These are phyloP conservation scores for Fusarium floridanum DNA, from an alignment of 2,329 filamentous ascomycete genomes.

Conservation along the genomic window DNA sequence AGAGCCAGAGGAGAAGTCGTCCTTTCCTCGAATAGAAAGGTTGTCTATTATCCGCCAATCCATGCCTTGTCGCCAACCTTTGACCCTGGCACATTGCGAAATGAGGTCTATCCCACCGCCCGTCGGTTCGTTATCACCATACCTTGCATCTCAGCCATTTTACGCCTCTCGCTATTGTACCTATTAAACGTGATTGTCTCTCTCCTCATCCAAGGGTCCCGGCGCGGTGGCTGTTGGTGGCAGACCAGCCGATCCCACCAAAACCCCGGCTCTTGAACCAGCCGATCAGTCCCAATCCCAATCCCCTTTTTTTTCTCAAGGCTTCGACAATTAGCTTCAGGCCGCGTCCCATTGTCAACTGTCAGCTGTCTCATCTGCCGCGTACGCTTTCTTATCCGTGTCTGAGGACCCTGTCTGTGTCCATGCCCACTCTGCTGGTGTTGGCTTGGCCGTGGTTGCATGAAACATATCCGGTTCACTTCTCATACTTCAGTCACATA, in stretches of 20 bases:
- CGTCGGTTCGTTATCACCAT: conserved; percentile 23
- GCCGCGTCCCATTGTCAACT: conserved; percentile 8
- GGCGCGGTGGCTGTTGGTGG: conserved; percentile 30
- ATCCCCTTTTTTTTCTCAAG: conserved; percentile 14
- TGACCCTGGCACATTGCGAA: conserved; percentile 37
- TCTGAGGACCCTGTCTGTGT: not conserved
- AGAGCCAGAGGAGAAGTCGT: not conserved
- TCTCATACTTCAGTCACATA: conserved; percentile 22
- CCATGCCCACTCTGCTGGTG: not conserved
- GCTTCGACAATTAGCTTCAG: conserved; percentile 9
- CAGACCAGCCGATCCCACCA: conserved; percentile 15
- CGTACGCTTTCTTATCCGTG: conserved; percentile 1
- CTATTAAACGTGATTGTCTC: conserved; percentile 34
- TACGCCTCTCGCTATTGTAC: conserved; percentile 19
- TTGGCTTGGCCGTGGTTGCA: conserved; percentile 7
- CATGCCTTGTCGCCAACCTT: conserved; percentile 18
- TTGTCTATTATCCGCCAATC: conserved; percentile 26
- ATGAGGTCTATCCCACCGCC: conserved; percentile 43
- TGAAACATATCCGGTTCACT: conserved; percentile 14
- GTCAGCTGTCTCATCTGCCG: conserved; percentile 13
- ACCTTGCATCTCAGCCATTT: conserved; percentile 12
- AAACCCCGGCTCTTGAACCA: conserved; percentile 20
- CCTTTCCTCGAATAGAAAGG: conserved; percentile 19
- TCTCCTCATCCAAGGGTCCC: conserved; percentile 20
- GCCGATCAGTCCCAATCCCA: conserved; percentile 14